Conservation (phyloP, 768 basidiomycete genomes). For the Pulveroboletus sp. region DNA sequence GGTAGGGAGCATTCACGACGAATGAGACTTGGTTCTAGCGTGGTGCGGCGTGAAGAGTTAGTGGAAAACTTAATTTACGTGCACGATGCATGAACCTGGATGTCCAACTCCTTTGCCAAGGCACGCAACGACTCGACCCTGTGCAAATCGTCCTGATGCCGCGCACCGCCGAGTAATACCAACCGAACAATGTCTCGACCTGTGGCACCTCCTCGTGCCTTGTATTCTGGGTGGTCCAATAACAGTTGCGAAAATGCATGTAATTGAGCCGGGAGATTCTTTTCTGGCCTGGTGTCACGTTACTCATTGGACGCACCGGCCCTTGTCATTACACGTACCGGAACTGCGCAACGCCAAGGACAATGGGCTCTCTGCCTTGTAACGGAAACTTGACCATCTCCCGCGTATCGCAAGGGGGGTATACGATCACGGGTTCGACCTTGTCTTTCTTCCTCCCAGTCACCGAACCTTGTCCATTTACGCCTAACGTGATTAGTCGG, state of each 20-base stretch:
- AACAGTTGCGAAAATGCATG: slow-evolving; percentile 63
- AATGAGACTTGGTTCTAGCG: slow-evolving; percentile 69
- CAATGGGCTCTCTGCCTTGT: slow-evolving; percentile 53
- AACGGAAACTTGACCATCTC: slow-evolving; percentile 61
- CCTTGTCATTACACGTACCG: slow-evolving; percentile 46
- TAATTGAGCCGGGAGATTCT: slow-evolving; percentile 84
- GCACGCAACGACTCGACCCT: slow-evolving; percentile 61
- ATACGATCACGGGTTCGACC: slow-evolving; percentile 51
- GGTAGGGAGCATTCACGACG: slow-evolving; percentile 78
- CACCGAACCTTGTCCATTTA: background rate
- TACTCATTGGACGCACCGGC: background rate
- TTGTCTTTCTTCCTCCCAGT: background rate
- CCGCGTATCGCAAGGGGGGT: slow-evolving; percentile 88
- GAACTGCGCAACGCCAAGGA: slow-evolving; percentile 92
- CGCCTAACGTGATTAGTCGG: background rate
- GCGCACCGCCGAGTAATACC: slow-evolving; percentile 79
- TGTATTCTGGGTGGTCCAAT: slow-evolving; percentile 56
- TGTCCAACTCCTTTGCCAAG: slow-evolving; percentile 58
- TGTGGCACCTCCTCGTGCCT: slow-evolving; percentile 10
- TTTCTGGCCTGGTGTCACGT: slow-evolving; percentile 72
- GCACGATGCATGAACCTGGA: slow-evolving; percentile 50
- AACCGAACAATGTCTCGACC: slow-evolving; percentile 45
- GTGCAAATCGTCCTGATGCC: slow-evolving; percentile 71
- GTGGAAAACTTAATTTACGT: background rate
- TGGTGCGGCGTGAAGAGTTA: slow-evolving; percentile 3